Percentiles rank a stretch among this genome's conserved stretches.
These are phyloP conservation scores for Erodium moschatum DNA, from an alignment of 441 rosid genomes.

Conservation along the genomic window DNA sequence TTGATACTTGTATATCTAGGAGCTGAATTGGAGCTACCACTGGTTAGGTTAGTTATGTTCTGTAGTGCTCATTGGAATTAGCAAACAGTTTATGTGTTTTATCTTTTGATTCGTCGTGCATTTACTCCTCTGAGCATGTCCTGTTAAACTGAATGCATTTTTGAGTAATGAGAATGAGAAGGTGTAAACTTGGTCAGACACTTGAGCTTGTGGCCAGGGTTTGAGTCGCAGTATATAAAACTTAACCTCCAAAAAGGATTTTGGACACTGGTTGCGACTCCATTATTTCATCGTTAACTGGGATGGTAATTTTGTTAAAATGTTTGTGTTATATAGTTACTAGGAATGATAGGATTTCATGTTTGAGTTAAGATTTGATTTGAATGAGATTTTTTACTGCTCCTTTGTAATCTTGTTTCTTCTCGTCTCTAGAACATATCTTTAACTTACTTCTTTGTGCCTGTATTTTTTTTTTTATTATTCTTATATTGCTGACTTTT, in stretches of 20 bases:
- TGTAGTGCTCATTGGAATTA: not conserved
- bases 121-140: not conserved
- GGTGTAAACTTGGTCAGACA: not conserved
- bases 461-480: not conserved
- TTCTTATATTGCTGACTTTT: conserved; percentile 10
- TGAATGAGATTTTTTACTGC: not conserved
- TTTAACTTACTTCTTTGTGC: not conserved
- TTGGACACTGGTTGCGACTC: not conserved
- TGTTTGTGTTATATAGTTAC: not conserved
- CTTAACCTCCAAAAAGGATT: not conserved
- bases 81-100: not conserved
- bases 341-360: not conserved
- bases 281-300: not conserved
- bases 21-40: not conserved
- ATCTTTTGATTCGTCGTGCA: not conserved
- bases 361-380: not conserved
- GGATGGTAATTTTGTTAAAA: not conserved
- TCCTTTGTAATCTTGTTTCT: not conserved
- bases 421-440: not conserved
- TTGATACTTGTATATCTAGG: not conserved
- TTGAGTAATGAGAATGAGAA: not conserved
- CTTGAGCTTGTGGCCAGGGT: too few species aligned
- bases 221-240: too few species aligned
- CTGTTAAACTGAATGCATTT: not conserved
- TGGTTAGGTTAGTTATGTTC: not conserved